Evolutionary conservation across 1,284 basidiomycete species (phyloP).

Genomic region (Ganoderma sinense): DNA sequence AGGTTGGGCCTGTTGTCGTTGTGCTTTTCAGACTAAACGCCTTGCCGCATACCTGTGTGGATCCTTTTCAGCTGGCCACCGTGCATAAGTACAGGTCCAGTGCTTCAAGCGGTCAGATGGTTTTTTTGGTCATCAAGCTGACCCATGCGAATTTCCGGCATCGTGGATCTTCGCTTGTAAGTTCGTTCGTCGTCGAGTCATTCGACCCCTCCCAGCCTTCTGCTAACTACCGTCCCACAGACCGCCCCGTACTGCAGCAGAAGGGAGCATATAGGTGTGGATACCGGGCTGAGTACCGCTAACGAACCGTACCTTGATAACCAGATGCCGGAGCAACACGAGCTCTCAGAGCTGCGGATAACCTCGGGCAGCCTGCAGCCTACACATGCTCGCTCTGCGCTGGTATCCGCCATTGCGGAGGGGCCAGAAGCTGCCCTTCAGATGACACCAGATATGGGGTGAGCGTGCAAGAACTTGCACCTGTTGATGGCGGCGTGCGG

Average conservation of each 20-base stretch:
- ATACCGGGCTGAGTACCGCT: not conserved
- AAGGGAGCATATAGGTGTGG: not conserved
- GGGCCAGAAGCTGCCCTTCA: not conserved
- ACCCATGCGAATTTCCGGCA: not conserved
- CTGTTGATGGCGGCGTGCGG: slow-evolving; percentile 23
- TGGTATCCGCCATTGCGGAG: not conserved
- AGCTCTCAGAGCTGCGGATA: not conserved
- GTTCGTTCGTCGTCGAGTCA: not conserved
- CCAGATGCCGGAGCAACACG: not conserved
- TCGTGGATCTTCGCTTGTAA: not conserved
- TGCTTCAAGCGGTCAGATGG: not conserved
- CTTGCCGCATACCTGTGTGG: not conserved
- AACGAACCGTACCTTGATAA: not conserved
- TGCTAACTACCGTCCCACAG: not conserved
- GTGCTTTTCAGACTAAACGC: not conserved
- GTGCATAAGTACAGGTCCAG: too few species aligned
- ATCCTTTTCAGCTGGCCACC: not conserved
- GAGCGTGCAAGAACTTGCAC: slow-evolving; percentile 27
- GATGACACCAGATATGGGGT: not conserved
- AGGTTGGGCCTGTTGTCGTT: not conserved
- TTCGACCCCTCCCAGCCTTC: not conserved
- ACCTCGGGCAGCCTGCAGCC: not conserved
- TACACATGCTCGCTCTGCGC: not conserved
- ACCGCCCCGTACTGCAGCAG: not conserved
- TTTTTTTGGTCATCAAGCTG: not conserved